Conservation (phyloP, 108 stramenopile species). For the Cyclotella kingstonii region DNA sequence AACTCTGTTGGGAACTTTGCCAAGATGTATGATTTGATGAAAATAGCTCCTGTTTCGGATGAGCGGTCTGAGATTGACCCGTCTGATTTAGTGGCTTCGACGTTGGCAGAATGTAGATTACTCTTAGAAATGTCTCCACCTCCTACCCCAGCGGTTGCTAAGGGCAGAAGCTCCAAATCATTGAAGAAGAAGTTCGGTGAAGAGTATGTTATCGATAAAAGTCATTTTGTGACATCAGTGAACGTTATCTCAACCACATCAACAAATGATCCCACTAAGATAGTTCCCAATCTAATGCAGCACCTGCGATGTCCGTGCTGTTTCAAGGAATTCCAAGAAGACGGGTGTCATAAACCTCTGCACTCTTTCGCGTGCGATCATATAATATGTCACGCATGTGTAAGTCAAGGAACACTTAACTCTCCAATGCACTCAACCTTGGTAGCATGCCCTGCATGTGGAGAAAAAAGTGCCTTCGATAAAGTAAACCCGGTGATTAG, state of each 20-base stretch:
- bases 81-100: constrained; percentile 30
- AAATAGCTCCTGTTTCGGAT: not conserved
- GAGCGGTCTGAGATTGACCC: constrained; percentile 4
- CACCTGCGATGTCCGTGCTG: constrained; percentile 22
- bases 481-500: constrained; percentile 15
- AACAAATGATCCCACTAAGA: constrained; percentile 1
- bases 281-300: not conserved
- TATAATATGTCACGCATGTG: constrained; percentile 20
- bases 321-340: constrained; percentile 10
- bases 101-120: constrained; percentile 37
- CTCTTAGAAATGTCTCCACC: constrained; percentile 36
- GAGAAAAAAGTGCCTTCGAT: constrained; percentile 12
- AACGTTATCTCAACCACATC: too few species aligned
- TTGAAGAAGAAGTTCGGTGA: not conserved
- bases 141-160: constrained; percentile 13
- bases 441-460: constrained; percentile 20
- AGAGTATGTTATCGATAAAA: not conserved
- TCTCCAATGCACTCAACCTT: not conserved
- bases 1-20: constrained; percentile 10
- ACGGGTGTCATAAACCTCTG: constrained; percentile 9
- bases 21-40: not conserved
- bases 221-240: too few species aligned
- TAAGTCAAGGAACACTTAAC: not conserved
- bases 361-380: constrained; percentile 34
- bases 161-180: too few species aligned